Conservation (phyloP, 257 asterid species). For the Solanum paucissectum region DNA sequence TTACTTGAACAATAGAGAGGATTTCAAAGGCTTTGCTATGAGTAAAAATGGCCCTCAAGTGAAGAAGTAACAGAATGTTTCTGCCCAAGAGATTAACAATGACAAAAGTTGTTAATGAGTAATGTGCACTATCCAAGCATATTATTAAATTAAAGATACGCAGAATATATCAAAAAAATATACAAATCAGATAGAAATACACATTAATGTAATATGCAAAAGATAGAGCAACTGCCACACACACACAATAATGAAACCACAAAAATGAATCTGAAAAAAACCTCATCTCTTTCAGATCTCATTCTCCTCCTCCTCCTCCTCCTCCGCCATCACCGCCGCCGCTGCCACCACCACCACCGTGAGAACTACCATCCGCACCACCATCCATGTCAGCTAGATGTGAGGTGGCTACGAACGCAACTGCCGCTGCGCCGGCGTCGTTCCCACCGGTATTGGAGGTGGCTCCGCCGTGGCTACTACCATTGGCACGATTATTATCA, state of each 20-base stretch:
- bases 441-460: background rate
- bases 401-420: background rate
- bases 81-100: background rate
- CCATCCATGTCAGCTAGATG: background rate
- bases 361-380: background rate
- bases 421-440: background rate
- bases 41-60: background rate
- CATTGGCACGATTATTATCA: background rate
- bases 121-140: too few species aligned
- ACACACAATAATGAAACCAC: background rate
- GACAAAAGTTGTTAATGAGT: background rate
- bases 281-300: background rate
- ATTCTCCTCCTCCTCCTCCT: background rate
- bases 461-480: background rate
- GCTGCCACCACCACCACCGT: background rate
- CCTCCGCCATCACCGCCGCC: background rate
- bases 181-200: background rate
- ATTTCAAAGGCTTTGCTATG: background rate
- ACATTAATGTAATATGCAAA: background rate
- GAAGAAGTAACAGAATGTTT: background rate
- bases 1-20: background rate
- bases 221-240: background rate
- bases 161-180: too few species aligned
- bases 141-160: too few species aligned
- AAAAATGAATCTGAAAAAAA: background rate